Percentiles rank a stretch among this genome's conserved stretches.
These are phyloP conservation scores for Didymosphaeria variabile DNA, from an alignment of 2,329 filamentous ascomycete genomes.

Conservation along the genomic window DNA sequence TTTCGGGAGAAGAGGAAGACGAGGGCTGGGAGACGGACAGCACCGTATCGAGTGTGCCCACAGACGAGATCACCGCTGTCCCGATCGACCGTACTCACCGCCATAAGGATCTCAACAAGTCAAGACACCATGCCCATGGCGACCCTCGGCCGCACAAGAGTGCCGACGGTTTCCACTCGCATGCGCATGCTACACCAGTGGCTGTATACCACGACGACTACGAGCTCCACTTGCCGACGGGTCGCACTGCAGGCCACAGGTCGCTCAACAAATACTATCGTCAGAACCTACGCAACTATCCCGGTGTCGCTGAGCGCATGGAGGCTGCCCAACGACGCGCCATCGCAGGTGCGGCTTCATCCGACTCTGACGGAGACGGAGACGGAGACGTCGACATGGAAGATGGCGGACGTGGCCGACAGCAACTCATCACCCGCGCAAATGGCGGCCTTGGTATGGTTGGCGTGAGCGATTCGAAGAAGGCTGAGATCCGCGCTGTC, in stretches of 20 bases:
- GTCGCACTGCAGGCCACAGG: conserved; percentile 87
- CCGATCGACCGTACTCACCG: conserved; percentile 78
- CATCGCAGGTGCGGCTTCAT: conserved; percentile 54
- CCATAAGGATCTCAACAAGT: conserved; percentile 75
- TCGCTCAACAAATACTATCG: conserved; percentile 88
- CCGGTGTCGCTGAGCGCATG: conserved; percentile 77
- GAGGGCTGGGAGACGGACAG: conserved; percentile 97
- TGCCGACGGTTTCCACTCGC: conserved; percentile 81
- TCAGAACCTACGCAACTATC: conserved; percentile 89
- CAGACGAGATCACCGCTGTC: conserved; percentile 81
- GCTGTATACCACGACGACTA: conserved; percentile 91
- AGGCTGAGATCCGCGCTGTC: conserved; percentile 69
- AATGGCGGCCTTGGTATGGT: conserved; percentile 80
- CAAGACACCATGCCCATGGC: conserved; percentile 77
- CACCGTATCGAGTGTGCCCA: conserved; percentile 84
- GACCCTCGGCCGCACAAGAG: conserved; percentile 78
- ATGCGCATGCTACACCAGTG: conserved; percentile 75
- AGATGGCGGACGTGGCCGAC: conserved; percentile 45
- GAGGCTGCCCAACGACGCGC: conserved; percentile 73
- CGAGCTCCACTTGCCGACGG: conserved; percentile 91
- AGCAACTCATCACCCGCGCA: conserved; percentile 66
- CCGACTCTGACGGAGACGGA: conserved; percentile 50
- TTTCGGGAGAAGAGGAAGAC: conserved; percentile 67
- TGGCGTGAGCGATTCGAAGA: conserved; percentile 79
- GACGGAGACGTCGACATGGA: conserved; percentile 49